A percentile compares a stretch with the other conserved stretches of the same genome.
These are phyloP conservation scores for Boletus holoroseus DNA, from an alignment of 1,284 basidiomycete genomes.

Conservation along the genomic window DNA sequence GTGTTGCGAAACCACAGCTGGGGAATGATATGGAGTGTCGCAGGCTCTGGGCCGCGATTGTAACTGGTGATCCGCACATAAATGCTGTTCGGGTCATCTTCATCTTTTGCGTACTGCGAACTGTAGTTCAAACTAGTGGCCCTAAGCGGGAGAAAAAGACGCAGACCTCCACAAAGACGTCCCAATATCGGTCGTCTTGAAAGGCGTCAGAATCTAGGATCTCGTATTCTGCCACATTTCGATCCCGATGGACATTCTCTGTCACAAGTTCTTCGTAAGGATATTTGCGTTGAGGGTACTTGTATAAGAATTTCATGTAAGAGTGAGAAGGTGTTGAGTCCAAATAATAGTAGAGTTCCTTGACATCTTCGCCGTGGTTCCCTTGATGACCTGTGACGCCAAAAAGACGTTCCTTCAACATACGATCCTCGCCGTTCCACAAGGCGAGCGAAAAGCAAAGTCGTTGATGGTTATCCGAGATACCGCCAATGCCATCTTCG, in stretches of 20 bases:
- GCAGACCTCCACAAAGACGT: slow-evolving; percentile 88
- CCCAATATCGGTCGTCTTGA: slow-evolving; percentile 95
- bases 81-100: slow-evolving; percentile 81
- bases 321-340: slow-evolving; percentile 98
- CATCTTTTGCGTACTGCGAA: slow-evolving; percentile 91
- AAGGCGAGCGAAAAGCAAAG: slow-evolving; percentile 87
- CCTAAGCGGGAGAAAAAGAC: slow-evolving; percentile 3
- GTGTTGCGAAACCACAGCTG: slow-evolving; percentile 97
- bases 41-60: slow-evolving; percentile 93
- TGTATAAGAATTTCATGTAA: slow-evolving; percentile 99
- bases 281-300: slow-evolving; percentile 89
- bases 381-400: slow-evolving; percentile 94
- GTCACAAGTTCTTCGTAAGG: slow-evolving; percentile 91
- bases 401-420: slow-evolving; percentile 94
- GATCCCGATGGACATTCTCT: slow-evolving; percentile 77
- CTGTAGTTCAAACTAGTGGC: not conserved
- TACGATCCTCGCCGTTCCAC: slow-evolving; percentile 94
- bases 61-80: slow-evolving; percentile 95
- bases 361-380: slow-evolving; percentile 98
- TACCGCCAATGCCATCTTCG: slow-evolving; percentile 94
- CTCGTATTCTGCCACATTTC: slow-evolving; percentile 90
- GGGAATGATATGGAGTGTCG: slow-evolving; percentile 92
- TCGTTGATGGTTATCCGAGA: slow-evolving; percentile 94
- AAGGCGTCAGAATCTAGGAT: slow-evolving; percentile 90
- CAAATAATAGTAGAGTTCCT: slow-evolving; percentile 97